A percentile compares a stretch with the other conserved stretches of the same genome.
Evolutionary conservation across 106 monocot genomes (phyloP).

Genomic region (Amphibolis antarctica): DNA sequence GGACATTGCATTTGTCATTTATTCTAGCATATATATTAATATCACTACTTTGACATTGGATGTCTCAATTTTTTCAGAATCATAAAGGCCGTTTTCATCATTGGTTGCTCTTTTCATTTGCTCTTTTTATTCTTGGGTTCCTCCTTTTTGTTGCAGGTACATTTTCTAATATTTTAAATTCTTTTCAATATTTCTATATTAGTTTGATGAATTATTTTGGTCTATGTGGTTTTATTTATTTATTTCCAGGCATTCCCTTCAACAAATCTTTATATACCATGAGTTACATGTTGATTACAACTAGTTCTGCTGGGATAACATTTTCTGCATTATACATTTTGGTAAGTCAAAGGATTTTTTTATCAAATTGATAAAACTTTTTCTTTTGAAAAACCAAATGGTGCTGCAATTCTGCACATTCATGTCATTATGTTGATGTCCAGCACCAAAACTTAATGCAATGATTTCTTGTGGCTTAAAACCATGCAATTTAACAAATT

Average conservation of each 20-base stretch:
- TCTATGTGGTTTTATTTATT: neutral
- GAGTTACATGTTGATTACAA: conserved; percentile 56
- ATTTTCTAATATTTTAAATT: conserved; percentile 1
- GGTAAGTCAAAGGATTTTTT: conserved; percentile 24
- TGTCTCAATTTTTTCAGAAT: conserved; percentile 31
- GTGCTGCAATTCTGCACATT: no score
- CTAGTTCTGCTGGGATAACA: conserved; percentile 52
- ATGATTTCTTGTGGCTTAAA: no score
- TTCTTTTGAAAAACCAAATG: neutral
- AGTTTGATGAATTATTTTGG: no score
- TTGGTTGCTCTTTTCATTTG: conserved; percentile 47
- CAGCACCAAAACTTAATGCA: no score
- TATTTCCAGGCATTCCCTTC: conserved; percentile 48
- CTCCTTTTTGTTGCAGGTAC: conserved; percentile 45
- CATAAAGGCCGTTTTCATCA: conserved; percentile 44
- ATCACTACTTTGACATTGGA: neutral
- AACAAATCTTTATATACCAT: conserved; percentile 65
- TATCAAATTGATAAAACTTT: neutral
- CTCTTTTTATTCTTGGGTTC: conserved; percentile 39
- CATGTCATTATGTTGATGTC: no score
- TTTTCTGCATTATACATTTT: conserved; percentile 50
- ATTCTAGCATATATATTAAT: neutral
- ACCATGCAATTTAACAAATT: no score
- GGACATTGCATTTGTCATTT: no score
- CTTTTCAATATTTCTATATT: neutral